Conservation (phyloP, 2,329 filamentous ascomycete genomes). For the Coniella vitis region DNA sequence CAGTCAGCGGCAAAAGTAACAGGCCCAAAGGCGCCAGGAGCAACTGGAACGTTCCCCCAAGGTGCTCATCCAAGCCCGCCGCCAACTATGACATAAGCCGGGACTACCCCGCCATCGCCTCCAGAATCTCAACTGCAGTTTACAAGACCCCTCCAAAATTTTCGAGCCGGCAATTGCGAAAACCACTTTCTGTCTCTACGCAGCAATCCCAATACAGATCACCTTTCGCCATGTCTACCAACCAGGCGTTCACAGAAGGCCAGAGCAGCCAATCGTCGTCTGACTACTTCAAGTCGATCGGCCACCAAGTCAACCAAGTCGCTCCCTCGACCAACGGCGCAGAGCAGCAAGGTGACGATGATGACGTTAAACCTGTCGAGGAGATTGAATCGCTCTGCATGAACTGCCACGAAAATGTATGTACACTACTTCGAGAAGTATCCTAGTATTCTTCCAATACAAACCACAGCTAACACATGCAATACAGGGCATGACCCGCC, state of each 20-base stretch:
- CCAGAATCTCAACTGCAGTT: conserved; percentile 18
- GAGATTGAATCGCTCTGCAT: conserved; percentile 77
- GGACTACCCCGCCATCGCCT: conserved; percentile 28
- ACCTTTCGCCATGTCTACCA: conserved; percentile 15
- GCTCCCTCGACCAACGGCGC: conserved; percentile 31
- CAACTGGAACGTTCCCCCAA: conserved; percentile 22
- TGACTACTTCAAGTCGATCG: conserved; percentile 57
- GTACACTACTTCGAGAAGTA: conserved; percentile 16
- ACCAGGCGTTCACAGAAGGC: conserved; percentile 26
- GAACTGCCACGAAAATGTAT: conserved; percentile 75
- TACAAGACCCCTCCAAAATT: conserved; percentile 30
- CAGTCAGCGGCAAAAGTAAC: background rate
- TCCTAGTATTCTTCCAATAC: background rate
- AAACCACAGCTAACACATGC: background rate
- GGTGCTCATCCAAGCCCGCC: conserved; percentile 11
- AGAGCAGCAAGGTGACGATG: conserved; percentile 27
- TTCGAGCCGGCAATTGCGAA: conserved; percentile 16
- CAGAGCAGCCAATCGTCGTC: conserved; percentile 30
- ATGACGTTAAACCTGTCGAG: conserved; percentile 52
- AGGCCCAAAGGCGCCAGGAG: background rate
- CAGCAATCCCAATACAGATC: background rate
- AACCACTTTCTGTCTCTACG: background rate
- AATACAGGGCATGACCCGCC: conserved; percentile 67
- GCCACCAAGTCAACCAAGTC: conserved; percentile 51
- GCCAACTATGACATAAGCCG: conserved; percentile 26